A percentile compares a stretch with the other conserved stretches of the same genome.
Conservation (phyloP, 2,329 filamentous ascomycete genomes). For the Mycosphaerelloides madeirae region DNA sequence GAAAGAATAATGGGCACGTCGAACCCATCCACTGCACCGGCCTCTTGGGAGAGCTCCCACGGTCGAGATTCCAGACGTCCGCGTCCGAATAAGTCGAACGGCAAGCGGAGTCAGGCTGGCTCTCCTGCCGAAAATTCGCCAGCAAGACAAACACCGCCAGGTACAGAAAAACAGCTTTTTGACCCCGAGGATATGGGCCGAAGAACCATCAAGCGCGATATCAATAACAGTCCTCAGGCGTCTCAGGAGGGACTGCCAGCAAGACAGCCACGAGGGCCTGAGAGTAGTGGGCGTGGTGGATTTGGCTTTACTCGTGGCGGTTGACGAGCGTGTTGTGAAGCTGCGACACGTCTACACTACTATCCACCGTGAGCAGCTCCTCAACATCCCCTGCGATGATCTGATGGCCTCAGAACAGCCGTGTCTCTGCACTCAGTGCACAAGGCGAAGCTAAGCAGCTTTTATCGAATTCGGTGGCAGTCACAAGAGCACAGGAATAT, state of each 20-base stretch:
- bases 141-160: conserved; percentile 22
- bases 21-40: conserved; percentile 23
- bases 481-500: too few species aligned
- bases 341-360: too few species aligned
- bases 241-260: conserved; percentile 58
- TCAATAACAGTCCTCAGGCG: conserved; percentile 36
- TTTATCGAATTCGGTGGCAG: too few species aligned
- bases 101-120: conserved; percentile 33
- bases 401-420: too few species aligned
- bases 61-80: conserved; percentile 21
- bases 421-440: too few species aligned
- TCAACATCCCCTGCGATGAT: too few species aligned
- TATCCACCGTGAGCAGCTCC: too few species aligned
- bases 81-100: conserved; percentile 26
- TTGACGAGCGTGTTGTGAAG: background rate
- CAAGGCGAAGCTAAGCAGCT: too few species aligned
- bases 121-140: conserved; percentile 36
- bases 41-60: conserved; percentile 30
- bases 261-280: conserved; percentile 71
- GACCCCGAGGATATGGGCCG: conserved; percentile 65
- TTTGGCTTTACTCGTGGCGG: conserved; percentile 71
- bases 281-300: conserved; percentile 68
- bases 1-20: conserved; percentile 74
- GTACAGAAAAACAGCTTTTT: conserved; percentile 60
- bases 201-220: conserved; percentile 41